Percentiles rank a stretch among this genome's conserved stretches.
Evolutionary conservation across 2,329 filamentous ascomycete genomes (phyloP).

Genomic region (Xylariales sp.): DNA sequence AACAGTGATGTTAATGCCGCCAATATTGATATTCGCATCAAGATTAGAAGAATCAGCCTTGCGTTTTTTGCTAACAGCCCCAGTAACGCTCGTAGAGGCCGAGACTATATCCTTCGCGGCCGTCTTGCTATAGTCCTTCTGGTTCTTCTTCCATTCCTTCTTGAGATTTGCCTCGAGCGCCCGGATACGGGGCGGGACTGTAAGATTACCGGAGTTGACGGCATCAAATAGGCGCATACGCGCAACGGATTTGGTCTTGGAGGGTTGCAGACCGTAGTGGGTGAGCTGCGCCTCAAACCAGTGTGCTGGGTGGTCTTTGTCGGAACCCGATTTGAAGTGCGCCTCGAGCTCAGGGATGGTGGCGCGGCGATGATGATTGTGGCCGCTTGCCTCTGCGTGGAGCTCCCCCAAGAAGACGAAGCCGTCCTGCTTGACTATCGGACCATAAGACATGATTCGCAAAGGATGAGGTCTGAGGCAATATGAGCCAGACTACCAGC

Average conservation of each 20-base stretch:
- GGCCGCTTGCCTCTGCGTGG: slow-evolving; percentile 57
- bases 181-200: slow-evolving; percentile 60
- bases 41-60: slow-evolving; percentile 47
- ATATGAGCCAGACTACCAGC: neutral
- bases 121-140: slow-evolving; percentile 60
- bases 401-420: slow-evolving; percentile 59
- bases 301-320: slow-evolving; percentile 65
- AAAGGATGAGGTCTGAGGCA: neutral
- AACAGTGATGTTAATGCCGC: slow-evolving; percentile 47
- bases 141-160: slow-evolving; percentile 65
- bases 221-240: slow-evolving; percentile 69
- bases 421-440: slow-evolving; percentile 50
- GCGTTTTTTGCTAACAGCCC: slow-evolving; percentile 46
- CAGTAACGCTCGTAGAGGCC: slow-evolving; percentile 13
- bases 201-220: slow-evolving; percentile 59
- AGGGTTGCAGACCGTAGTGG: slow-evolving; percentile 69
- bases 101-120: slow-evolving; percentile 15
- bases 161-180: slow-evolving; percentile 66
- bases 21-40: slow-evolving; percentile 44
- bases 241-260: slow-evolving; percentile 68
- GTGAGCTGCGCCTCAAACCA: slow-evolving; percentile 73
- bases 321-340: slow-evolving; percentile 56
- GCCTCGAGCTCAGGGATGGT: slow-evolving; percentile 57
- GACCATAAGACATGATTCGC: slow-evolving; percentile 44
- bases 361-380: slow-evolving; percentile 60